Percentiles rank a stretch among this genome's conserved stretches.
Evolutionary conservation across 2,329 filamentous ascomycete genomes (phyloP).

Genomic region (Fusarium xylarioides): DNA sequence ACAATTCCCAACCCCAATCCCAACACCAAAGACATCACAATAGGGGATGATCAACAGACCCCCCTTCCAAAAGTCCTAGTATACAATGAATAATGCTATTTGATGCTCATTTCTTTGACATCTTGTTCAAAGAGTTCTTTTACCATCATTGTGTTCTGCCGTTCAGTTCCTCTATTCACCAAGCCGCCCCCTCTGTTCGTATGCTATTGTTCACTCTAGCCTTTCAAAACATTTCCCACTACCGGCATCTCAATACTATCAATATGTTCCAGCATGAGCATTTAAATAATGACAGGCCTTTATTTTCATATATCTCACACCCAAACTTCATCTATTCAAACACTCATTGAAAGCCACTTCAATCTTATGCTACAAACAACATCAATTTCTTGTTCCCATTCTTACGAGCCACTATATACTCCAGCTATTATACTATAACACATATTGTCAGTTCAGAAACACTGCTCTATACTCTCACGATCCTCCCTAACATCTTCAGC

Average conservation of each 20-base stretch:
- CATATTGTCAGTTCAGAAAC: background rate
- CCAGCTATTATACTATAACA: no score
- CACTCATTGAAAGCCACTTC: no score
- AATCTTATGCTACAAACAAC: background rate
- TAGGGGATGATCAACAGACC: background rate
- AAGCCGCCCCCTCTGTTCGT: background rate
- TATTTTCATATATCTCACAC: background rate
- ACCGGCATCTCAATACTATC: background rate
- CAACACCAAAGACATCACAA: no score
- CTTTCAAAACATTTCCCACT: background rate
- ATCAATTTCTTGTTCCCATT: background rate
- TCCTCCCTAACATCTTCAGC: background rate
- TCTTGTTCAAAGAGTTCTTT: background rate
- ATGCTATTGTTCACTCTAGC: background rate
- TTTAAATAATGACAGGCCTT: background rate
- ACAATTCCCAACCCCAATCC: background rate
- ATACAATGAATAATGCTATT: background rate
- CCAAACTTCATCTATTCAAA: background rate
- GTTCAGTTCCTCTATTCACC: background rate
- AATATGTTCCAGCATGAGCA: background rate
- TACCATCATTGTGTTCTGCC: background rate
- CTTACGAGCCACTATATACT: background rate
- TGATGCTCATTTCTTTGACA: fast-evolving
- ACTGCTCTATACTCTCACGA: background rate
- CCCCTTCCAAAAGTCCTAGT: background rate